A percentile compares a stretch with the other conserved stretches of the same genome.
Evolutionary conservation across 495 filamentous ascomycete species (phyloP).

Genomic region (Pyrenula massariospora): DNA sequence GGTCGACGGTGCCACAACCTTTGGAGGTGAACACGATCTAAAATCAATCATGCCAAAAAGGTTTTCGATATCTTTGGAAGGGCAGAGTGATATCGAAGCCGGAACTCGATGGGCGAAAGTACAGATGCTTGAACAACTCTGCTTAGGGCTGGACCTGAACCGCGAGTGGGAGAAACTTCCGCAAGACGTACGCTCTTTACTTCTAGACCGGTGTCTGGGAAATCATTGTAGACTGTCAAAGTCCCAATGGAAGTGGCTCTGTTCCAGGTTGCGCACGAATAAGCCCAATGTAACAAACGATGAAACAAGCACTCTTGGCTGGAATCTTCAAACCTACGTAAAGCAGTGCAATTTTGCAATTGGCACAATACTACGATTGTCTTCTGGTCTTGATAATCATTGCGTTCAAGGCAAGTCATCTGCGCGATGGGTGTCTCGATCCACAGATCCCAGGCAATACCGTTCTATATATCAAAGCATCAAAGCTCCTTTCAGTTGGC

Average conservation of each 20-base stretch:
- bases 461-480: conserved; percentile 1
- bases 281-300: background rate
- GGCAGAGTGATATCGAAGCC: conserved; percentile 19
- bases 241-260: conserved; percentile 20
- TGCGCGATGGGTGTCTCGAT: background rate
- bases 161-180: conserved; percentile 31
- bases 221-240: conserved; percentile 15
- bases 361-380: background rate
- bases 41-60: conserved; percentile 9
- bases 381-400: background rate
- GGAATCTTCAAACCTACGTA: conserved; percentile 5
- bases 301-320: background rate
- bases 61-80: conserved; percentile 23
- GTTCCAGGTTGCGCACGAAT: conserved; percentile 16
- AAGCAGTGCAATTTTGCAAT: conserved; percentile 25
- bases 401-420: background rate
- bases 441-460: background rate
- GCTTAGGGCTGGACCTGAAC: conserved; percentile 29
- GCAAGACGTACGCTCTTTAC: conserved; percentile 17
- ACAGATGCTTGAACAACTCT: conserved; percentile 28
- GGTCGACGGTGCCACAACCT: background rate
- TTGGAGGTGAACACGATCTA: background rate
- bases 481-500: conserved; percentile 15
- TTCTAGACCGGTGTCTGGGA: conserved; percentile 28
- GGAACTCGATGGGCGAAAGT: conserved; percentile 30